Evolutionary conservation across 495 filamentous ascomycete genomes (phyloP), one percentile per base, ranked within the genome.

Genomic region (Acidomyces sp.): DNA sequence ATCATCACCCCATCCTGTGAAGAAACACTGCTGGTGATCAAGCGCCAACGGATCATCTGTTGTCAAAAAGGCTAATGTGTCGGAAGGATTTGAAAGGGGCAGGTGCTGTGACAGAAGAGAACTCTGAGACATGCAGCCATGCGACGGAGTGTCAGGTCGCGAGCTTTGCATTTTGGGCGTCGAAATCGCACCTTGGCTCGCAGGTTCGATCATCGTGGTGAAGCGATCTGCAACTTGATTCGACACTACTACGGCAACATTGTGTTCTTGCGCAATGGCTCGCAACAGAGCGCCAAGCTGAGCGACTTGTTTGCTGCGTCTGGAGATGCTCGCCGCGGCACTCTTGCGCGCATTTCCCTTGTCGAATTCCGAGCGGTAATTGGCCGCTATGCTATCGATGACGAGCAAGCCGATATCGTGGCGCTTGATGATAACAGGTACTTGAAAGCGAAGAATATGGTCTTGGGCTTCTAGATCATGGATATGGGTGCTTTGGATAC

Each of bases 171-270:
- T 39, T 5, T 45, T 41, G 25, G 49, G 34, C 17, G 26, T 35
- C 12, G 17, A 11, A 11, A 30, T 7, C 7, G 41, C 15, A 12
- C 6, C 12, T 19, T 43, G 40, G 23, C 23, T 27, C 4, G 43
- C 13, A 20, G 28, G 21, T 15, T 35, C 36, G 22, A 37, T 7
- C 7, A 18, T 6, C 6, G 24, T 48, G 24, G 10, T 52, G 51
- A 97, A 93, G 5, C 85, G 73, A 62, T 97, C 90, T 3, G 80
- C 78, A n/a, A 97, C 92, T 57, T 97, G 90, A 54, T 97, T 97
- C 7, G 87, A 78, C 1, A 95, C 78, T 3, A 96, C 87, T 21
- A 97, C 69, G 9, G 90, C 86, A 18, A 94, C 63, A 39, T 77
- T 63, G 55, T 90, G 62, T 32, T 66, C 68, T 23, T 69, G 67